Conservation (phyloP, 805 yeast genomes). For the Scheffersomyces spartinae region DNA sequence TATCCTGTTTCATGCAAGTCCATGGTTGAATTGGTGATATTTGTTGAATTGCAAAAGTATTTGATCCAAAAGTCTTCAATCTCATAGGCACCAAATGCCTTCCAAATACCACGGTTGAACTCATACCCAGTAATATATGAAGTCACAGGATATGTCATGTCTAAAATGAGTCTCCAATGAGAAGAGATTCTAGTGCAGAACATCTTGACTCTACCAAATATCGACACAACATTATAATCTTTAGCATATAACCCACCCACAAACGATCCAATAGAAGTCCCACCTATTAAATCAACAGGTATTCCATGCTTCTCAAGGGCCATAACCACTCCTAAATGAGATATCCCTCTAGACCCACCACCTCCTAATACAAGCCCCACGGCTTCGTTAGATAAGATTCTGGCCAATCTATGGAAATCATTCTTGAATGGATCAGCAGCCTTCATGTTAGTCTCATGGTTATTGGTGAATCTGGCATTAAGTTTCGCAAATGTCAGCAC, state of each 20-base stretch:
- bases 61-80: conserved; percentile 95
- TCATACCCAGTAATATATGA: conserved; percentile 96
- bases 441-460: conserved; percentile 10
- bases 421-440: conserved; percentile 53
- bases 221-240: conserved; percentile 84
- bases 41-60: conserved; percentile 84
- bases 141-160: conserved; percentile 86
- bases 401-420: conserved; percentile 82
- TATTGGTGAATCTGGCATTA: conserved; percentile 11
- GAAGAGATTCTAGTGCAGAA: conserved; percentile 77
- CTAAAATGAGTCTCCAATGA: conserved; percentile 74
- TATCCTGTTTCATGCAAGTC: conserved; percentile 88
- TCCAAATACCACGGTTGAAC: conserved; percentile 96
- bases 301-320: conserved; percentile 88
- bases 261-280: conserved; percentile 93
- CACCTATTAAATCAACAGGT: conserved; percentile 90
- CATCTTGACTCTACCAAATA: conserved; percentile 80
- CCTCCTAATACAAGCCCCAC: conserved; percentile 94
- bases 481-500: conserved; percentile 15
- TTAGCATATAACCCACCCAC: conserved; percentile 92
- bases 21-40: conserved; percentile 90
- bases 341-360: conserved; percentile 93
- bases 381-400: conserved; percentile 85
- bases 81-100: conserved; percentile 80
- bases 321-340: conserved; percentile 84